Percentiles rank a stretch among this genome's conserved stretches.
These are phyloP conservation scores for Arctium minus DNA, from an alignment of 129 eudicot species.

Conservation along the genomic window DNA sequence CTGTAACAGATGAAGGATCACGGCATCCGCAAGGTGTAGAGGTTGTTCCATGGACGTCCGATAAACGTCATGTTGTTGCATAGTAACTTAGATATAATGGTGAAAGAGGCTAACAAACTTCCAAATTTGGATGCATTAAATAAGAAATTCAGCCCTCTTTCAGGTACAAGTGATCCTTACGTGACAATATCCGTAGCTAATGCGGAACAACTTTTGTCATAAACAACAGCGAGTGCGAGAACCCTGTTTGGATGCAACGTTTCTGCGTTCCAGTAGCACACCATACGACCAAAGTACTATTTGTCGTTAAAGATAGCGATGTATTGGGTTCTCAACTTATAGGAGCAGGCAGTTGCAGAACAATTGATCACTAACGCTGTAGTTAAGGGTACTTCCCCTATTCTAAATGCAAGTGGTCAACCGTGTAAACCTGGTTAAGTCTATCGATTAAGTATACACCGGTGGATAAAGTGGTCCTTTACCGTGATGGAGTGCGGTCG, in stretches of 20 bases:
- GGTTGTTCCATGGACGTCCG: slow-evolving; percentile 50
- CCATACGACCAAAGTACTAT: slow-evolving; percentile 59
- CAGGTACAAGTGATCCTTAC: slow-evolving; percentile 82
- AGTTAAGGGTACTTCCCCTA: slow-evolving; percentile 67
- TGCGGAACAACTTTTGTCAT: slow-evolving; percentile 81
- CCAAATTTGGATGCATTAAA: slow-evolving; percentile 83
- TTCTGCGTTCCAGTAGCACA: slow-evolving; percentile 87
- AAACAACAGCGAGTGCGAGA: slow-evolving; percentile 53
- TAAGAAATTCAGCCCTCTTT: slow-evolving; percentile 41
- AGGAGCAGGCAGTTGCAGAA: slow-evolving; percentile 77
- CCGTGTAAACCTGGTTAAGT: slow-evolving; percentile 64
- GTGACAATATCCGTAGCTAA: slow-evolving; percentile 60
- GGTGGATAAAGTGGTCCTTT: slow-evolving; percentile 46
- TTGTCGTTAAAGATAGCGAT: slow-evolving; percentile 80
- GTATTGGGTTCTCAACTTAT: slow-evolving; percentile 75
- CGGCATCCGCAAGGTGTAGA: slow-evolving; percentile 61
- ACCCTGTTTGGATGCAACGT: slow-evolving; percentile 82
- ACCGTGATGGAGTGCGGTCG: slow-evolving; percentile 65
- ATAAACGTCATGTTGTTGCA: slow-evolving; percentile 56
- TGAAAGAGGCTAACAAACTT: slow-evolving; percentile 70
- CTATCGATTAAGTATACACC: slow-evolving; percentile 69
- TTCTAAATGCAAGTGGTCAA: slow-evolving; percentile 59
- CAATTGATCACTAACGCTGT: slow-evolving; percentile 31
- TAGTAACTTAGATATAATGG: slow-evolving; percentile 84
- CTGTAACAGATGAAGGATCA: slow-evolving; percentile 42